A percentile compares a stretch with the other conserved stretches of the same genome.
These are phyloP conservation scores for Cladosporium sp. DNA, from an alignment of 2,329 filamentous ascomycete genomes.

Conservation along the genomic window DNA sequence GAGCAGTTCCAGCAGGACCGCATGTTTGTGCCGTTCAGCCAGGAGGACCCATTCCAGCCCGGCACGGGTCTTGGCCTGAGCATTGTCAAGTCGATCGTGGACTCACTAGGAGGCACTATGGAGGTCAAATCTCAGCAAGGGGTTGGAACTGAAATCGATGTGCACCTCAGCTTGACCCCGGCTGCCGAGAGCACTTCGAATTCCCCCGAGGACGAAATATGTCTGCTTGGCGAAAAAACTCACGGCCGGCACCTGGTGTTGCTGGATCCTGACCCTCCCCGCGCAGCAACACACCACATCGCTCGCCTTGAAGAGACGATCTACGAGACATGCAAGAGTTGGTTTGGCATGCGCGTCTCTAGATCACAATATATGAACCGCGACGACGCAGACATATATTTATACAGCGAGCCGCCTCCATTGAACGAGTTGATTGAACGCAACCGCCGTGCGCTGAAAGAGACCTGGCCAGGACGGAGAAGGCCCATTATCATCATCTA, in stretches of 20 bases:
- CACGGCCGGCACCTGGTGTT: constrained; percentile 18
- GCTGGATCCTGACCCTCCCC: constrained; percentile 13
- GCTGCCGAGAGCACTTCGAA: constrained; percentile 8
- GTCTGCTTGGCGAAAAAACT: constrained; percentile 11
- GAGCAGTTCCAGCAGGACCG: constrained; percentile 55
- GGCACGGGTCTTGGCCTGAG: constrained; percentile 61
- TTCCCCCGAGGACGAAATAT: constrained; percentile 13
- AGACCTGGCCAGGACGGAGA: neutral
- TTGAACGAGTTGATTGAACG: constrained; percentile 17
- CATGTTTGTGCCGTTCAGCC: constrained; percentile 58
- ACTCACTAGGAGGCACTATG: constrained; percentile 54
- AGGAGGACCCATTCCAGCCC: constrained; percentile 55
- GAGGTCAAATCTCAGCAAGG: constrained; percentile 48
- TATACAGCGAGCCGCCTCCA: constrained; percentile 21
- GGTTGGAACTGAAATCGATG: constrained; percentile 22
- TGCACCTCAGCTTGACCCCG: constrained; percentile 16
- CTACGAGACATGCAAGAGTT: constrained; percentile 16
- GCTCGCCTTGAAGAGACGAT: constrained; percentile 19
- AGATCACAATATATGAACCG: constrained; percentile 14
- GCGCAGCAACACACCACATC: constrained; percentile 12
- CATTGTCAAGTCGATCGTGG: constrained; percentile 55
- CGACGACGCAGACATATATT: constrained; percentile 18
- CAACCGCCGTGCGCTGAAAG: constrained; percentile 6
- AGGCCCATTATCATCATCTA: constrained; percentile 32
- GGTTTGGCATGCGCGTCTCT: constrained; percentile 21